Evolutionary conservation across 2,329 filamentous ascomycete genomes (phyloP), one percentile per base, ranked within the genome.

Genomic region (Lojkania enalia): DNA sequence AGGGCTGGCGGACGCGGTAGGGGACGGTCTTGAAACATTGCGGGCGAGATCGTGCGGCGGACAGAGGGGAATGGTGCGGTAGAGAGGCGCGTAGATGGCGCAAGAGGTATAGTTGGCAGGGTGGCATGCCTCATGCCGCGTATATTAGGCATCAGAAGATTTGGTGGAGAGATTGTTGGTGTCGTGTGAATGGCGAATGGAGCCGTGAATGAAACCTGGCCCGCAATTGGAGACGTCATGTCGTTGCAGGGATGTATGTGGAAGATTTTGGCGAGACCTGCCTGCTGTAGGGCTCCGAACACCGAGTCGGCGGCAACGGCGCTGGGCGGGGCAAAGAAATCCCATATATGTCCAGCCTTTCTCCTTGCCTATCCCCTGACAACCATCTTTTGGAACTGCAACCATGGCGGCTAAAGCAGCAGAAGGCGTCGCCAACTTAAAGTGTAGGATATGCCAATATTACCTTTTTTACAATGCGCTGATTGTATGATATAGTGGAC

Each of bases 61-160:
- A 30, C 13, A 25, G 30, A 31, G 16, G 18, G 5, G 35, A 23
- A 42, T 7, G 7, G 15, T 33, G 30, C 30, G 30, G 43, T 46
- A 58, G 54, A 33, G 49, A 45, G 38, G 41, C 55, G 47, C 51
- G 52, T 5, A 21, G 16, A 36, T 15, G 33, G 9, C 33, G 33
- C 21, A 53, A 60, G 7, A 42, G 16, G 13, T 31, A 15, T 20
- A 12, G 59, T 40, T 36, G 25, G 58, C 73, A 77, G 70, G 75
- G 67, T 76, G 76, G 77, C 82, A 85, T 86, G 72, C 81, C 81
- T 82, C 81, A 84, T 83, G 72, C 72, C 75, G 73, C 39, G 16
- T 20, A 20, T 9, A 15, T 36, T 7, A 7, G 7, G 7, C 7
- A 27, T 7, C 23, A 7, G 7, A 16, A 16, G 30, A 9, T 9